These are phyloP conservation scores for Sporothrix protearum DNA, from an alignment of 2,329 filamentous ascomycete species.

Conservation along the genomic window DNA sequence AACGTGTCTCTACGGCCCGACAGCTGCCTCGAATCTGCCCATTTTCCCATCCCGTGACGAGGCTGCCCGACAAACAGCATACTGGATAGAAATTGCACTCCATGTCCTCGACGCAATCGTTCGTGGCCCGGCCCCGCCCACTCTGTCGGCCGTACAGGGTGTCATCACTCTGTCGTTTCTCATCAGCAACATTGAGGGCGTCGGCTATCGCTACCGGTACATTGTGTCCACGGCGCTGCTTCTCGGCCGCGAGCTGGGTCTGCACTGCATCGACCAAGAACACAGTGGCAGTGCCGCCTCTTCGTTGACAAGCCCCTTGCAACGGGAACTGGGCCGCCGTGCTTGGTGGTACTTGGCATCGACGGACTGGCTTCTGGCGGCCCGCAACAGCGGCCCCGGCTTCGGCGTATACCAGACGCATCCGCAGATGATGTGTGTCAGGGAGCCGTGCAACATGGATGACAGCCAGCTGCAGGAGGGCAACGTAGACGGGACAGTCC, in stretches of 20 bases:
- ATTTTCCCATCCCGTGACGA: background rate
- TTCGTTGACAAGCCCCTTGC: background rate
- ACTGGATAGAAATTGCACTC: conserved; percentile 15
- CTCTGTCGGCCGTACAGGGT: conserved; percentile 12
- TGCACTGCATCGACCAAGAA: conserved; percentile 21
- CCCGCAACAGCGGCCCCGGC: conserved; percentile 35
- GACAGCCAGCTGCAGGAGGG: conserved; percentile 36
- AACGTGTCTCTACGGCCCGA: background rate
- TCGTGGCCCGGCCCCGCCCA: background rate
- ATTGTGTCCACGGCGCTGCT: conserved; percentile 13
- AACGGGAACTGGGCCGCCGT: conserved; percentile 38
- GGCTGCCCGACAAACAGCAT: background rate
- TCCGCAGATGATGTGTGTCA: conserved; percentile 41
- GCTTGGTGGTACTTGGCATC: conserved; percentile 43
- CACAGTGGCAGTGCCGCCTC: background rate
- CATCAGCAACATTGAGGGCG: conserved; percentile 17
- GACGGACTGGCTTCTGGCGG: conserved; percentile 40
- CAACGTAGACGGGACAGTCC: background rate
- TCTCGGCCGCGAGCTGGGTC: conserved; percentile 14
- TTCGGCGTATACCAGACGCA: conserved; percentile 44
- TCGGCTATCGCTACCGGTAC: conserved; percentile 18
- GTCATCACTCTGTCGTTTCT: conserved; percentile 20
- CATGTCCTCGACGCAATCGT: conserved; percentile 4
- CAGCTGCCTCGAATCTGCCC: background rate
- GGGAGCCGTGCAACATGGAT: conserved; percentile 41